Conservation (phyloP, 2,329 filamentous ascomycete species). For the Lachnellula subtilissima region DNA sequence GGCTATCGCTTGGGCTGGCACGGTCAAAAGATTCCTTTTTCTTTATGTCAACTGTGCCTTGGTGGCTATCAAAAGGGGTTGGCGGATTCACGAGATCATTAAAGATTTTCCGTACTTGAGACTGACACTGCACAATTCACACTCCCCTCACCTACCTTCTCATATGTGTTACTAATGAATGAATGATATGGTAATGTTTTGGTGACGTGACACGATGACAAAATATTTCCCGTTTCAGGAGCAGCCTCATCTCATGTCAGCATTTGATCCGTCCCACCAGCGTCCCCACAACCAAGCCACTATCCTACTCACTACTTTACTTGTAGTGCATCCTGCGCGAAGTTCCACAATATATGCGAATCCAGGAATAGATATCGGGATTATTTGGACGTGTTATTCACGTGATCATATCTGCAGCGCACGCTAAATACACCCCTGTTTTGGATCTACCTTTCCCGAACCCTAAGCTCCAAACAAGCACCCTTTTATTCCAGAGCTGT, state of each 20-base stretch:
- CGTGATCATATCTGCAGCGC: background rate
- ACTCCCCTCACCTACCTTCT: conserved; percentile 11
- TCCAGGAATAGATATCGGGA: background rate
- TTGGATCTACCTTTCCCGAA: background rate
- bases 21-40: conserved; percentile 33
- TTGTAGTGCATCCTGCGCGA: background rate
- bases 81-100: conserved; percentile 29
- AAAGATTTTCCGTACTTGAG: conserved; percentile 30
- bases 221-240: background rate
- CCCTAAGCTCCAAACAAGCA: background rate
- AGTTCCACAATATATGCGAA: background rate
- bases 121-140: conserved; percentile 22
- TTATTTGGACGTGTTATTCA: background rate
- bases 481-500: conserved; percentile 10
- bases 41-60: conserved; percentile 24
- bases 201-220: background rate
- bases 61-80: conserved; percentile 30
- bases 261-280: background rate
- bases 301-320: background rate
- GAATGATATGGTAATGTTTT: background rate
- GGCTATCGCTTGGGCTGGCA: conserved; percentile 28
- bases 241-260: background rate
- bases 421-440: background rate
- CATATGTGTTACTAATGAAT: background rate
- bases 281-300: background rate